These are phyloP conservation scores for Sporothrix dimorphospora DNA, from an alignment of 2,329 filamentous ascomycete genomes.

Conservation along the genomic window DNA sequence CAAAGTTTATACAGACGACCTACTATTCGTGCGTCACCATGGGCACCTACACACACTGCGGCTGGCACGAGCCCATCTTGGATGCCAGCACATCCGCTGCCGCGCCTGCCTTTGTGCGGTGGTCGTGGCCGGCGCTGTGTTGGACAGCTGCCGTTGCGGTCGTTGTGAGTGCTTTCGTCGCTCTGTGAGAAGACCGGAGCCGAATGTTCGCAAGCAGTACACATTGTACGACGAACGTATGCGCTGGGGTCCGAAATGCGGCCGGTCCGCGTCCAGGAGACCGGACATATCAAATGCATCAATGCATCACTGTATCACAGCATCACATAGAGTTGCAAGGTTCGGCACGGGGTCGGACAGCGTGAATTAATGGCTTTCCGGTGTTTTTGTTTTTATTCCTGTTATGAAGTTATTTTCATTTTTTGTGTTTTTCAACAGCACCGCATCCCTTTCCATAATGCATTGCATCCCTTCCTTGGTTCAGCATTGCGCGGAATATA, in stretches of 20 bases:
- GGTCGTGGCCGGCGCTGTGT: not conserved
- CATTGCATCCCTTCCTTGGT: not conserved
- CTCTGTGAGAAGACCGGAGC: not conserved
- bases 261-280: not conserved
- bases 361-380: constrained; percentile 1
- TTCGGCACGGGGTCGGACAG: not conserved
- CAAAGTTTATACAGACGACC: constrained; percentile 44
- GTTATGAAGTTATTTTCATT: constrained; percentile 6
- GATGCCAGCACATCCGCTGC: constrained; percentile 30
- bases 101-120: no score
- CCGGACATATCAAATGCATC: not conserved
- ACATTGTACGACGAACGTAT: no score
- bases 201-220: no score
- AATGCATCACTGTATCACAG: not conserved
- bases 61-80: constrained; percentile 46
- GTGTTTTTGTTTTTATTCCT: constrained; percentile 28
- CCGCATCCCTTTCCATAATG: not conserved
- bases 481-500: constrained; percentile 15
- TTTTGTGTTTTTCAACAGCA: constrained; percentile 9
- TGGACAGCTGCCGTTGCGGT: not conserved
- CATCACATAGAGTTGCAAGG: not conserved
- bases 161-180: not conserved
- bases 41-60: constrained; percentile 43
- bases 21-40: constrained; percentile 45
- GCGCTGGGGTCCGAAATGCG: not conserved